phyloP scores from a whole-genome alignment of 2,329 filamentous ascomycete species.

The Aphanoascus verrucosus region DNA sequence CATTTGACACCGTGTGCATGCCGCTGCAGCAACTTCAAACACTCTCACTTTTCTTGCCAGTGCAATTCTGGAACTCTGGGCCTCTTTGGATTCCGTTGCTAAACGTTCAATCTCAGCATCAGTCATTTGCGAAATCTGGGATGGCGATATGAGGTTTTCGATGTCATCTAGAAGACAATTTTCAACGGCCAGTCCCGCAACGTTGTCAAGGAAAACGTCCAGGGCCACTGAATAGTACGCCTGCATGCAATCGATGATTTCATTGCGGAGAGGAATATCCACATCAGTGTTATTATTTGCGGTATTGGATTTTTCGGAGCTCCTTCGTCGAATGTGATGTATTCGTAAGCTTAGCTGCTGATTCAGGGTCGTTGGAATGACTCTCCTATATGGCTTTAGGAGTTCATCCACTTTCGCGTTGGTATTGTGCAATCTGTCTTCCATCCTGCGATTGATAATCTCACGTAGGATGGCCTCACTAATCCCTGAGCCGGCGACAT shows the following conservation, averaged over 20 bases:
- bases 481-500: constrained; percentile 15
- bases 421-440: constrained; percentile 16
- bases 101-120: constrained; percentile 20
- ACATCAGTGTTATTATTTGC: not conserved
- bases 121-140: constrained; percentile 25
- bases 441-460: constrained; percentile 17
- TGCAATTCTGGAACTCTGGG: constrained; percentile 8
- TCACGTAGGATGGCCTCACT: constrained; percentile 18
- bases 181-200: constrained; percentile 30
- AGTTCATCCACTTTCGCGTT: constrained; percentile 19
- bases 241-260: constrained; percentile 19
- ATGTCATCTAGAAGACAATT: constrained; percentile 30
- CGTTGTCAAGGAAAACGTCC: constrained; percentile 29
- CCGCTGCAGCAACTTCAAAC: constrained; percentile 14
- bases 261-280: constrained; percentile 13
- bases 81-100: constrained; percentile 20
- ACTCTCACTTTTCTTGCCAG: constrained; percentile 14
- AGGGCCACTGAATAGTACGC: constrained; percentile 22
- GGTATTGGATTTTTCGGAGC: constrained; percentile 3
- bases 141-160: constrained; percentile 26
- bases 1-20: constrained; percentile 18
- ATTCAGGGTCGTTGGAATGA: constrained; percentile 17
- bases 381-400: constrained; percentile 16
- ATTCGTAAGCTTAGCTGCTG: constrained; percentile 12
- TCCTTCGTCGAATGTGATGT: constrained; percentile 10